Base-by-base conservation (phyloP, 495 filamentous ascomycete genomes). In the Cryomyces antarcticus region DNA sequence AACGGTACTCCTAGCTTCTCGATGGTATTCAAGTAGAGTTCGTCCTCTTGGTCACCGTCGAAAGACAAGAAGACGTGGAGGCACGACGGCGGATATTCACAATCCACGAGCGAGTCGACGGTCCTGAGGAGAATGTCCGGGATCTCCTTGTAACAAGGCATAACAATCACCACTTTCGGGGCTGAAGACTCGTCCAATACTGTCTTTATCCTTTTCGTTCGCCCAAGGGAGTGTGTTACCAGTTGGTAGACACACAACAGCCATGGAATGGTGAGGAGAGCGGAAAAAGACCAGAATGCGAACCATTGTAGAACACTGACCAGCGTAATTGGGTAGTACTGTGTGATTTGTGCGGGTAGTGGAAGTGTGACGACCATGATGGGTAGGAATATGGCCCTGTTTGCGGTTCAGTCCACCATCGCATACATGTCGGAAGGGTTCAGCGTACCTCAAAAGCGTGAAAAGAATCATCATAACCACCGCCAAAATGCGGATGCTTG, bases 61-160 rank as follows among this genome's bases (percentile, higher is more conserved):
- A 93, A 97, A 0, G 88, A 95, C 5, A 97, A 72, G 59, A 97
- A 97, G 7, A 97, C 77, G 58, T 97, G 89, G 37, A 96, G 79
- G 58, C 89, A 96, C 6, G 79, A 77, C 7, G 85, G 73, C 17
- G 89, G 89, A 51, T 97, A 97, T 45, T 95, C 88, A 62, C 86
- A 92, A 49, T 88, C 78, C 24, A 94, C 87, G 9, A 95, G 78
- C 0, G 88, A 95, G 58, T 94, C 77, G 41, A 95, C 71, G 4
- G 89, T 92, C 30, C 82, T 80, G 41, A 96, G 66, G 46, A 96
- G 62, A n/a, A 92, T 66, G 0, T 78, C 78, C 3, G 87, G 81
- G 6, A 82, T 75, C 58, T 97, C 89, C 57, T 93, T 93, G 62
- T 93, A 96, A 51, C 85, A 89, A 3, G 89, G 89, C 85, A 97